These are phyloP conservation scores for Rachicladosporium sp. DNA, from an alignment of 2,329 filamentous ascomycete species.

Conservation along the genomic window DNA sequence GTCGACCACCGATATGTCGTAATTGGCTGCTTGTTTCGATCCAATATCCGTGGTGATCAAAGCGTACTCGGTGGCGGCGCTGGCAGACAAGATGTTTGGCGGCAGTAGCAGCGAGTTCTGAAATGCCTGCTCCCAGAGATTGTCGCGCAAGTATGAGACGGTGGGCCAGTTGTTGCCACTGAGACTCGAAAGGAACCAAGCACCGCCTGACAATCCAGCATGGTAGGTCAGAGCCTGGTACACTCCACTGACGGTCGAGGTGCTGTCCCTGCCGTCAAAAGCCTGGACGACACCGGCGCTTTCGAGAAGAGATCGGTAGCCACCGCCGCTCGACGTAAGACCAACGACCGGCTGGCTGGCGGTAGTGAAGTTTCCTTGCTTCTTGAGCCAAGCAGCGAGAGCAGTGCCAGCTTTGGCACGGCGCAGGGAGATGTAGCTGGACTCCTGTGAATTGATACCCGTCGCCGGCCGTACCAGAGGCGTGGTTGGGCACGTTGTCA, in stretches of 20 bases:
- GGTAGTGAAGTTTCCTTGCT: slow-evolving; percentile 26
- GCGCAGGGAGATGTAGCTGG: slow-evolving; percentile 27
- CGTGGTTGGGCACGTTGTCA: slow-evolving; percentile 26
- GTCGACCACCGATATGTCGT: slow-evolving; percentile 28
- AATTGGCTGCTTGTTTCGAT: slow-evolving; percentile 28
- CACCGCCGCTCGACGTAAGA: slow-evolving; percentile 32
- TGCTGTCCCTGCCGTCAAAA: slow-evolving; percentile 32
- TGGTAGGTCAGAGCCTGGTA: slow-evolving; percentile 37
- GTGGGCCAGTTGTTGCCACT: slow-evolving; percentile 37
- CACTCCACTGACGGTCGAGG: slow-evolving; percentile 28
- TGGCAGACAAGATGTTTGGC: slow-evolving; percentile 17
- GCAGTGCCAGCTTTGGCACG: slow-evolving; percentile 27
- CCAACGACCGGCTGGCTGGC: slow-evolving; percentile 29
- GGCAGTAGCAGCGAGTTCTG: slow-evolving; percentile 27
- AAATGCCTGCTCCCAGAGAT: slow-evolving; percentile 30
- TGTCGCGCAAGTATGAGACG: slow-evolving; percentile 27
- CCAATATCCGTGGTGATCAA: slow-evolving; percentile 23
- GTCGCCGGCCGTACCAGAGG: slow-evolving; percentile 28
- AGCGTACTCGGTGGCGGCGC: slow-evolving; percentile 17
- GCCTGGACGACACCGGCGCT: slow-evolving; percentile 31
- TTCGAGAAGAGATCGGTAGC: slow-evolving; percentile 29
- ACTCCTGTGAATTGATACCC: slow-evolving; percentile 25
- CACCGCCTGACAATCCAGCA: slow-evolving; percentile 27
- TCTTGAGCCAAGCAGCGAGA: slow-evolving; percentile 29
- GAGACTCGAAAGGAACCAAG: slow-evolving; percentile 34